Evolutionary conservation across 1,284 basidiomycete genomes (phyloP), one percentile per base, ranked within the genome.

Genomic region (Acaromyces ingoldii): DNA sequence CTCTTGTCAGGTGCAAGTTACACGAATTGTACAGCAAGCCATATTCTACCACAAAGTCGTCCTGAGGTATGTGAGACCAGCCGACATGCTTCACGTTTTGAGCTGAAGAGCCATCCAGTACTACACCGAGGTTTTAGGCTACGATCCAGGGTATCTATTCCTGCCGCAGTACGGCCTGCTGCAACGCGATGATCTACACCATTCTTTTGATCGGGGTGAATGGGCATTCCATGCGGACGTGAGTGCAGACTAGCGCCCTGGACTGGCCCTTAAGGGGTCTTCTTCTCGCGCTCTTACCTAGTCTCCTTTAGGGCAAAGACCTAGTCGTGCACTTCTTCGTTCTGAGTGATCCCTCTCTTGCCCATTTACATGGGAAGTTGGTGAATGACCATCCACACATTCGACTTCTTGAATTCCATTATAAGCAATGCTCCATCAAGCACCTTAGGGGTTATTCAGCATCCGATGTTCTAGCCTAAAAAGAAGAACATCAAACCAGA

Each of bases 121-220:
- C n/a, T n/a, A n/a, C n/a, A n/a, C n/a, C n/a, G n/a, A n/a, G n/a
- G n/a, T n/a, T n/a, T n/a, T n/a, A n/a, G n/a, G n/a, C n/a, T n/a
- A n/a, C n/a, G n/a, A n/a, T n/a, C n/a, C n/a, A n/a, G n/a, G n/a
- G 15, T 49, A 49, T 33, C 37, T 49, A 15, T 49, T 49, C 30
- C 13, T 17, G 17, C 43, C 48, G 10, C 22, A 29, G 11, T 49
- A 38, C 21, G 48, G 48, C 21, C 25, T 49, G 10, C 48, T 49
- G 17, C 39, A 39, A 17, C 19, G 44, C 15, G 48, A 49, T 21
- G 48, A 45, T 38, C 37, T 49, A 11, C 48, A 49, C 40, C 48
- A 49, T 46, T n/a, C 48, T 17, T 49, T 46, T 38, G 48, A 49
- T 25, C 26, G 48, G 17, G 37, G 39, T 33, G 48, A 49, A 33